Evolutionary conservation across 257 asterid genomes (phyloP), one percentile per base, ranked within the genome.

Genomic region (Solanum bulbocastanum): DNA sequence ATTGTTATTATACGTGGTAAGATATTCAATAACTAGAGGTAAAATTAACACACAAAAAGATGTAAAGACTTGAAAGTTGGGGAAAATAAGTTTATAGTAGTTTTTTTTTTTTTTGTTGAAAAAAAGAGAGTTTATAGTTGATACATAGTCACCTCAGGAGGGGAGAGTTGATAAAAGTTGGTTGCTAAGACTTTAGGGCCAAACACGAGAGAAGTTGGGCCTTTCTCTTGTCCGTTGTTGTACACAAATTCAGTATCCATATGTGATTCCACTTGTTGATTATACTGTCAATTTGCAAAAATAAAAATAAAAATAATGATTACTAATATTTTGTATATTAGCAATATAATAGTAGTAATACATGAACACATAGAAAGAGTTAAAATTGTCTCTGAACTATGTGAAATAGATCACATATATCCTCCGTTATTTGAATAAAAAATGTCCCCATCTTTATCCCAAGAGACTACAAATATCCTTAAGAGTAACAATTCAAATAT

Each of bases 151-250:
- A 90, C 95, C 93, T 90, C 92, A 5, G 91, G 87, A 36, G 93
- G 93, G 33, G 91, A 92, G 4, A 91, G 89, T 56, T 92, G 93
- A 83, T 90, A 91, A 18, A 93, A 37, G 37, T 46, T 75, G 8
- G 89, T 79, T 81, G 91, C 89, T 86, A 93, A 37, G 35, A 83
- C 87, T 65, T 92, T 49, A 72, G 91, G 92, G 56, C 94, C 94
- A 0, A 92, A 86, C 6, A 88, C 73, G 42, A 87, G 2, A 20
- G 92, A 75, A 84, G 91, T 88, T 0, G 93, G 93, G 37, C 85
- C 90, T 62, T 89, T 87, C 32, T 87, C 90, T 5, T 8, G 87
- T 33, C 93, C 92, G 5, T 86, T 78, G 82, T 23, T 42, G 27
- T 68, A 92, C 22, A 87, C 62, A 15, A 22, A 10, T n/a, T 62